Evolutionary conservation across 345 rosid genomes (phyloP).

Genomic region (Aegle marmelos): DNA sequence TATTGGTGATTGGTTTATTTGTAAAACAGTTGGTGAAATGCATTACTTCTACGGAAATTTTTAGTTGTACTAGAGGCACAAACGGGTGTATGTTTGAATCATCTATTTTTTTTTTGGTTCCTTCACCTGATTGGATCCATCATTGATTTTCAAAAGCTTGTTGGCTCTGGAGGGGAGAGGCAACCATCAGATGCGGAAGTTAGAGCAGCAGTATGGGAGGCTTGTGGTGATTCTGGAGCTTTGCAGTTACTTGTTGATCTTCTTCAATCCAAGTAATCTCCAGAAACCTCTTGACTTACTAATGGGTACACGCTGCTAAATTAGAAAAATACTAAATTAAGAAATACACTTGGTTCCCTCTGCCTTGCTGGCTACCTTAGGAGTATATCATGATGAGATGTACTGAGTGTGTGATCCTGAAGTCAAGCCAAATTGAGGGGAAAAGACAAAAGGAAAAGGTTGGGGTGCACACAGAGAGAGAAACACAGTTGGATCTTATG

Average conservation of each 20-base stretch:
- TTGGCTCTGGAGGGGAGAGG: conserved; percentile 56
- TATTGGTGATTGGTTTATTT: not conserved
- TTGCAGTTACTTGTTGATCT: conserved; percentile 90
- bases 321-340: not conserved
- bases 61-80: not conserved
- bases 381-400: not conserved
- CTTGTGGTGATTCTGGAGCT: conserved; percentile 92
- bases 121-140: not conserved
- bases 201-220: conserved; percentile 91
- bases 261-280: conserved; percentile 61
- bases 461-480: not conserved
- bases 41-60: not conserved
- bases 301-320: not conserved
- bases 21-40: not conserved
- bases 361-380: not conserved
- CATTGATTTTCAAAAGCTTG: conserved; percentile 46
- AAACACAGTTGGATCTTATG: not conserved
- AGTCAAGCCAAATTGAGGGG: not conserved
- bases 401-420: not conserved
- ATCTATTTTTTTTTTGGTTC: not conserved
- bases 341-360: not conserved
- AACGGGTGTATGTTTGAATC: not conserved
- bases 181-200: conserved; percentile 77
- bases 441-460: not conserved
- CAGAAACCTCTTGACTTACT: not conserved